Base-by-base conservation (phyloP, 2,329 filamentous ascomycete species). In the Calonectria pteridis region DNA sequence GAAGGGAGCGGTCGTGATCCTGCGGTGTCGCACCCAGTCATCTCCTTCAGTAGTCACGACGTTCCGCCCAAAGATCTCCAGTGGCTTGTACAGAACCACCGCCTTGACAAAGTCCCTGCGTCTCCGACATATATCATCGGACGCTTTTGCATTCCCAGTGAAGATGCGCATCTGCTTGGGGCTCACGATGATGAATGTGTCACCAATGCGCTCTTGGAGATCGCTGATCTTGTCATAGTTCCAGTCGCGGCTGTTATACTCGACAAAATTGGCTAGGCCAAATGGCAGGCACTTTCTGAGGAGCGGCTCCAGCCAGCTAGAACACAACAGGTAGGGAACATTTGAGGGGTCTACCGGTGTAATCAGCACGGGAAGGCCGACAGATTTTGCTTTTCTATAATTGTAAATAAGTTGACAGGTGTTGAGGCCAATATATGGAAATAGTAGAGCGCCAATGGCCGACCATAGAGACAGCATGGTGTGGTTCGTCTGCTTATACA, bases 171-270 rank as follows among this genome's bases (percentile, higher is more conserved):
- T 78, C 40, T 78, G 76, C 72, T 76, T 78, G 0, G 76, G 74
- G 9, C 76, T 78, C 23, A 55, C 76, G 2, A 78, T 78, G 37
- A 77, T 77, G 26, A 78, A 78, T 0, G 76, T 77, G 37, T 78
- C 76, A 6, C 76, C 76, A 62, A 78, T 77, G 5, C 74, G 72
- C 7, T 78, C 74, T 55, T 78, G 76, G 0, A 78, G 70, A 9
- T 65, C 70, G 46, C 72, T 58, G 23, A 78, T 77, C 46, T 78
- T 75, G 20, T 75, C 74, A 40, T 78, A 78, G 7, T 78, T 78
- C 74, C 74, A 78, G 33, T 78, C 74, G n/a, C 76, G 72, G 1
- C 74, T 77, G 62, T 77, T 78, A 69, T 78, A 78, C n/a, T 78
- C 76, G 1, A 78, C 76, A 70, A 77, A 78, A 4, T 77, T 75